Evolutionary conservation across 495 filamentous ascomycete species (phyloP).

Genomic region (Penicillium egyptiacum): DNA sequence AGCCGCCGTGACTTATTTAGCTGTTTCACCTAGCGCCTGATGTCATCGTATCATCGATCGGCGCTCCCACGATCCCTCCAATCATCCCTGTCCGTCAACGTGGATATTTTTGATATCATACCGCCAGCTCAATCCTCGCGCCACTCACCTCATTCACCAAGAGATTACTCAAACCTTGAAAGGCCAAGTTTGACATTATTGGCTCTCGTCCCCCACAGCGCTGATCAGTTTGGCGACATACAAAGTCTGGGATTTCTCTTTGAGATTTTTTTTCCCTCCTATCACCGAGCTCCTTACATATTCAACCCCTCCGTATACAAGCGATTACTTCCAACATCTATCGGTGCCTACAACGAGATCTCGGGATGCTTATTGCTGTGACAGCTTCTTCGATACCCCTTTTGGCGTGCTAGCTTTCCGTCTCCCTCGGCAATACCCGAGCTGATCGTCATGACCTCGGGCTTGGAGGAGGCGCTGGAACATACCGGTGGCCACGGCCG

Average conservation of each 20-base stretch:
- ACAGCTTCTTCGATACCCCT: background rate
- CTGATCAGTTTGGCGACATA: slow-evolving; percentile 20
- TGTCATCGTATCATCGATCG: slow-evolving; percentile 41
- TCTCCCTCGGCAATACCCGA: slow-evolving; percentile 3
- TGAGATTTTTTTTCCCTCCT: slow-evolving; percentile 8
- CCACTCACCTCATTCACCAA: slow-evolving; percentile 31
- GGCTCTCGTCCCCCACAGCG: slow-evolving; percentile 13
- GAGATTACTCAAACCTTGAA: background rate
- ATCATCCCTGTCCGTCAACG: slow-evolving; percentile 23
- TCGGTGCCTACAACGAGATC: background rate
- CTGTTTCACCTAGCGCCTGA: slow-evolving; percentile 47
- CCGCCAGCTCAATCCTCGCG: slow-evolving; percentile 20
- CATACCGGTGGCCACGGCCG: slow-evolving; percentile 42
- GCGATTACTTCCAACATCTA: background rate
- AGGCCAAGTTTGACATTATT: slow-evolving; percentile 5
- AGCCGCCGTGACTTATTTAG: slow-evolving; percentile 22
- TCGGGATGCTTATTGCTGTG: slow-evolving; percentile 4
- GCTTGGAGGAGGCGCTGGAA: slow-evolving; percentile 39
- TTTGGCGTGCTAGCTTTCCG: background rate
- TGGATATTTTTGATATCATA: slow-evolving; percentile 15
- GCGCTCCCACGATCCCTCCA: slow-evolving; percentile 27
- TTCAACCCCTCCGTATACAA: background rate
- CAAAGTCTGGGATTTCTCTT: slow-evolving; percentile 6
- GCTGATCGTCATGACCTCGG: slow-evolving; percentile 30
- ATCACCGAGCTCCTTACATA: slow-evolving; percentile 1